A percentile compares a stretch with the other conserved stretches of the same genome.
Evolutionary conservation across 2,329 filamentous ascomycete genomes (phyloP).

Genomic region (Phaeophleospora eucalypticola): DNA sequence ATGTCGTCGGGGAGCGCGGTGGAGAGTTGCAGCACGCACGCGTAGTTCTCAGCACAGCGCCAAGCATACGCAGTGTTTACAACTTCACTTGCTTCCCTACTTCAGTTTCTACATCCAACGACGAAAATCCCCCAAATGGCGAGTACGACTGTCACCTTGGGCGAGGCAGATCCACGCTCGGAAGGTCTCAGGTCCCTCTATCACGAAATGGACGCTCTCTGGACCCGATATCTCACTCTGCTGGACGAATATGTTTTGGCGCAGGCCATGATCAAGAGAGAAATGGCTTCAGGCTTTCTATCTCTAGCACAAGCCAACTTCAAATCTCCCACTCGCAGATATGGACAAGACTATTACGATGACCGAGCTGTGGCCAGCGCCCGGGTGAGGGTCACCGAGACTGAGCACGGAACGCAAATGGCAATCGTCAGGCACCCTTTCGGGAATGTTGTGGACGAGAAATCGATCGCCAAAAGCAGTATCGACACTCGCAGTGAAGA

Average conservation of each 20-base stretch:
- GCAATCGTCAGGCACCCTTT: no score
- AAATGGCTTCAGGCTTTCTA: constrained; percentile 50
- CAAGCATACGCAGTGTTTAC: no score
- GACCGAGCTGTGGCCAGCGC: constrained; percentile 44
- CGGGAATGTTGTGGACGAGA: no score
- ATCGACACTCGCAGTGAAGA: not conserved
- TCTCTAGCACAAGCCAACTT: constrained; percentile 73
- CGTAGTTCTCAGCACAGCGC: no score
- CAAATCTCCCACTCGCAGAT: constrained; percentile 54
- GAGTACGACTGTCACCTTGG: not conserved
- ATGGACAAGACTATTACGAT: constrained; percentile 69
- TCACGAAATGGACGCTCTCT: constrained; percentile 56
- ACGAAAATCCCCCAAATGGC: not conserved
- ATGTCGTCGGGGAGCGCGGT: no score
- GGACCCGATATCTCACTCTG: constrained; percentile 62
- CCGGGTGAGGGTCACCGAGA: constrained; percentile 6
- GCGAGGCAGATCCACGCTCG: not conserved
- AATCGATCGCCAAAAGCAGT: not conserved
- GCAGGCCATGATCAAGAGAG: constrained; percentile 49
- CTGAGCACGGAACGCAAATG: constrained; percentile 1
- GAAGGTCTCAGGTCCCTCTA: constrained; percentile 27
- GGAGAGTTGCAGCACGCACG: no score
- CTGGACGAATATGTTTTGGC: constrained; percentile 64
- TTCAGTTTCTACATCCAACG: no score
- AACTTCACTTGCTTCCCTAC: no score